Base-by-base conservation (phyloP, 805 yeast species). In the Yamadazyma insecticola region DNA sequence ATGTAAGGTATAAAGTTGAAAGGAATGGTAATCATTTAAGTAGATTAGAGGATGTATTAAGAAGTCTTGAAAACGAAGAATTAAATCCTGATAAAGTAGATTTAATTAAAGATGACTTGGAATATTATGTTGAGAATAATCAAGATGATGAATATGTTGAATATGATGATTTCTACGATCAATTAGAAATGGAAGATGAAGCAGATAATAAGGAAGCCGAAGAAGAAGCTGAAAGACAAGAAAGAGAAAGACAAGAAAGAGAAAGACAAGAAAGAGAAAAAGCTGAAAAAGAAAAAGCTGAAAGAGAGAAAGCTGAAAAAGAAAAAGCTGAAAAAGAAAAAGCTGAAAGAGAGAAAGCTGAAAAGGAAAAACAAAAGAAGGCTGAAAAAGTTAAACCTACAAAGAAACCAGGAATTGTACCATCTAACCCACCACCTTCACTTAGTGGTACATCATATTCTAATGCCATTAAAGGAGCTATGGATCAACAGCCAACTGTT, bases 61-160 rank as follows among this genome's bases (percentile, higher is more conserved):
- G 89, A 40, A 67, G 79, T 49, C 57, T 92, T 30, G 95, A 85
- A 41, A 85, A 81, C 54, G 90, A 86, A 41, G 81, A 76, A 27
- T 60, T 92, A 40, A 87, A 81, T 22, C 81, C 88, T 2, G 94
- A 83, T 13, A 73, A 75, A 30, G 76, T 90, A 7, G 80, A 80
- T 45, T 80, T 71, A 14, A 75, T 87, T 35, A 79, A 81, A 51
- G 97, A 90, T 32, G 97, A 90, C 55, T 83, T 90, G 53, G 84
- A 76, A 45, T 90, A 92, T 61, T 89, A 86, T 55, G 92, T 92
- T 18, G 97, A 92, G 45, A 83, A 87, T 41, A 90, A 90, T 51
- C 92, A 83, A 56, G 96, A 88, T 34, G 89, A 79, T 4, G 96
- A 89, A 48, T 90, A 88, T 55, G 81, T 89, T 20, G 97, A 88